A percentile compares a stretch with the other conserved stretches of the same genome.
Conservation (phyloP, 2,329 filamentous ascomycete genomes). For the Cladosporium colombiae region DNA sequence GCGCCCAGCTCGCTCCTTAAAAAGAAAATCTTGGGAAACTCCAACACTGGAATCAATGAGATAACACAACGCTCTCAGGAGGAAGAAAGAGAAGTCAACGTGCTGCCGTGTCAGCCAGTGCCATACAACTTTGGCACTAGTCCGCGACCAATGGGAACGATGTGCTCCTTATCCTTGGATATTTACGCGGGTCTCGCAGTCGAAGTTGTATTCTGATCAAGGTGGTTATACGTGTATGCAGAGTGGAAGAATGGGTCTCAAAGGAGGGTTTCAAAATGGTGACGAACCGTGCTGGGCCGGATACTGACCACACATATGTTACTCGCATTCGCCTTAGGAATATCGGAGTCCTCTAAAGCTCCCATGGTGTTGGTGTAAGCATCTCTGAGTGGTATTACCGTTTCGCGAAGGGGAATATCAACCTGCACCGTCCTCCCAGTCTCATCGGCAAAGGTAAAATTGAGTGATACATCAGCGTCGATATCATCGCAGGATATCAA, state of each 20-base stretch:
- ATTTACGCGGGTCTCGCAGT: background rate
- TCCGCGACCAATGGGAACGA: conserved; percentile 6
- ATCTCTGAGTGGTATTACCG: background rate
- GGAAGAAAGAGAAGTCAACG: background rate
- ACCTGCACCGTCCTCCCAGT: background rate
- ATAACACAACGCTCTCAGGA: background rate
- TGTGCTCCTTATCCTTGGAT: background rate
- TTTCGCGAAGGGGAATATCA: background rate
- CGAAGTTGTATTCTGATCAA: conserved; percentile 9
- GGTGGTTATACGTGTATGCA: background rate
- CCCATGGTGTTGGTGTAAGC: background rate
- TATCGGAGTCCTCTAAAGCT: background rate
- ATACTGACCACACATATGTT: background rate
- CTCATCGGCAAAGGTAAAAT: background rate
- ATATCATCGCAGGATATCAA: background rate
- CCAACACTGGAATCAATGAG: background rate
- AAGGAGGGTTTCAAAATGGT: background rate
- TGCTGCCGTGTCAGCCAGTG: background rate
- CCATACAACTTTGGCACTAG: background rate
- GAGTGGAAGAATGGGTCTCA: background rate
- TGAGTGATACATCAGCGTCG: background rate
- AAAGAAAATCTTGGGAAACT: background rate
- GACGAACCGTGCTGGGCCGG: too few relatives aligned
- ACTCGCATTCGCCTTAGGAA: background rate
- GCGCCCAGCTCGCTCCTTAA: background rate